Conservation (phyloP, 305 asterid species). For the Salvia sclarea region DNA sequence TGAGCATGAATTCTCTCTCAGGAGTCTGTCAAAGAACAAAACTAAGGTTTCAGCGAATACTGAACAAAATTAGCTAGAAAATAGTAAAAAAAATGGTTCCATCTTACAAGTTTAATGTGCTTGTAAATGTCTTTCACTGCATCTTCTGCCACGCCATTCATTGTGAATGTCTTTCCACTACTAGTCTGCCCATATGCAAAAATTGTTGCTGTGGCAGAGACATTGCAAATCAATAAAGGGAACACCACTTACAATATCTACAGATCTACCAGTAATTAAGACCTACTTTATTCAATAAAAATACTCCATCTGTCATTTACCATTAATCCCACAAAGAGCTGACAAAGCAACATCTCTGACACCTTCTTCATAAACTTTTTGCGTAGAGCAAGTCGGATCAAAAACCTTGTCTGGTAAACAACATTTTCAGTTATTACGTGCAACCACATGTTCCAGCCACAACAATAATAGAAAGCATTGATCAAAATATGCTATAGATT, state of each 20-base stretch:
- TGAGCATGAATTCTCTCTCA: slow-evolving; percentile 77
- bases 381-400: slow-evolving; percentile 65
- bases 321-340: slow-evolving; percentile 86
- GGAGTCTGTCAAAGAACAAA: slow-evolving; percentile 52
- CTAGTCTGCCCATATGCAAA: slow-evolving; percentile 97
- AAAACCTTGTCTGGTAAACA: slow-evolving; percentile 75
- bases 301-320: slow-evolving; percentile 37
- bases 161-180: slow-evolving; percentile 95
- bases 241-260: not conserved
- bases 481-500: not conserved
- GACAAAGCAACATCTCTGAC: slow-evolving; percentile 91
- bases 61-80: slow-evolving; percentile 13
- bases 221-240: not conserved
- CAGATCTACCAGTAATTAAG: not conserved
- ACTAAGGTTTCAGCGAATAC: slow-evolving; percentile 17
- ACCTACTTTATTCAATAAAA: slow-evolving; percentile 12
- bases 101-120: slow-evolving; percentile 63
- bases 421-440: not conserved
- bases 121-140: slow-evolving; percentile 79
- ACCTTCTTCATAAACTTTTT: slow-evolving; percentile 83
- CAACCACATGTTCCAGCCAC: slow-evolving; percentile 3
- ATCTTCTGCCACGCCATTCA: slow-evolving; percentile 89
- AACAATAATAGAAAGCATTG: slow-evolving; percentile 8
- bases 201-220: slow-evolving; percentile 71
- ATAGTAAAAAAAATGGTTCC: not conserved